phyloP scores from a whole-genome alignment of 257 asterid species.

The Gentiana macrophylla region DNA sequence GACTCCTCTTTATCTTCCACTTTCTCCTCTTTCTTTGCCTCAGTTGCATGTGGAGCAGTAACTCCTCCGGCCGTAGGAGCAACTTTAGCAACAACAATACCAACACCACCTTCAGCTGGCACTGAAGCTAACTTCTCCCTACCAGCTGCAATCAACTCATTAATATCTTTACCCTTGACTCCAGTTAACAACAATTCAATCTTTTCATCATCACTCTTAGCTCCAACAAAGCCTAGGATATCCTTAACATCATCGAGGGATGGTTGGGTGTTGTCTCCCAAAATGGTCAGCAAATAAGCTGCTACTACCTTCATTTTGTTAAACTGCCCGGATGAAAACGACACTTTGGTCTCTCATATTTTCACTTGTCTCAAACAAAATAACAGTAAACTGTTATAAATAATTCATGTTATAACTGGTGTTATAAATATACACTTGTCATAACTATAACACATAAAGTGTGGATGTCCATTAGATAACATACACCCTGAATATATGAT shows the following conservation, averaged over 20 bases:
- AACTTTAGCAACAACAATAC: slow-evolving; percentile 1
- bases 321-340: too few species aligned
- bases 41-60: slow-evolving; percentile 2
- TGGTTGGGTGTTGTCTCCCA: neutral
- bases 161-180: slow-evolving; percentile 10
- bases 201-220: slow-evolving; percentile 8
- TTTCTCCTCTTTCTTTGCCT: neutral
- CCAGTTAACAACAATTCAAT: slow-evolving; percentile 1
- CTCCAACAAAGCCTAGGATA: neutral
- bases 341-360: too few species aligned
- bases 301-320: too few species aligned
- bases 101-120: slow-evolving; percentile 1
- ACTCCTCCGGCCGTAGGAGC: neutral
- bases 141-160: neutral
- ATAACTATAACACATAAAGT: too few species aligned
- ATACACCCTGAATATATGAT: too few species aligned
- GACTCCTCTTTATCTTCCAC: too few species aligned
- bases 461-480: too few species aligned
- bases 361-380: too few species aligned
- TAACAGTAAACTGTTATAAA: too few species aligned
- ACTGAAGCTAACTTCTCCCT: neutral
- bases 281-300: neutral
- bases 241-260: neutral
- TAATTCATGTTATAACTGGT: too few species aligned
- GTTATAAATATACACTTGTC: too few species aligned